Conservation (phyloP, 345 rosid genomes). For the Angophora floribunda region DNA sequence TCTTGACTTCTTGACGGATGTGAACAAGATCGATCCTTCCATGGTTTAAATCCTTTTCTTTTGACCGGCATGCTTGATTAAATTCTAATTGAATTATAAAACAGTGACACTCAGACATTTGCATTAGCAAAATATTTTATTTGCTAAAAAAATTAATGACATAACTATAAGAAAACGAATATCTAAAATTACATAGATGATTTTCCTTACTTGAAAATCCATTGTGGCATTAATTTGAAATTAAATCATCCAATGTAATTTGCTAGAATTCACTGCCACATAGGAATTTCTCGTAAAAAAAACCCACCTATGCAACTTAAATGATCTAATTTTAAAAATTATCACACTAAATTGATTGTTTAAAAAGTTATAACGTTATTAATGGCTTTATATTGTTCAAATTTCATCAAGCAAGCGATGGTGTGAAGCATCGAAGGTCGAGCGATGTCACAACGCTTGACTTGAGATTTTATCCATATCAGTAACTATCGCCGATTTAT, state of each 20-base stretch:
- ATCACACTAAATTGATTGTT: too few species aligned
- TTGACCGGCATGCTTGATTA: fast-evolving
- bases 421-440: too few species aligned
- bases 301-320: background rate
- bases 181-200: background rate
- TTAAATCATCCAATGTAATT: background rate
- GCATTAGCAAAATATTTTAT: fast-evolving
- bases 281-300: too few species aligned
- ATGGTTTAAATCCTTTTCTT: background rate
- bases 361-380: too few species aligned
- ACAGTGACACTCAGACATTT: fast-evolving
- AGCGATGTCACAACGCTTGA: too few species aligned
- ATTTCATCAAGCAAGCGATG: too few species aligned
- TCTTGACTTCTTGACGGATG: background rate
- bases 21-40: background rate
- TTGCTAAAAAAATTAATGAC: too few species aligned
- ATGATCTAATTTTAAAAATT: background rate
- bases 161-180: too few species aligned
- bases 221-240: background rate
- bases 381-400: too few species aligned
- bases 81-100: background rate
- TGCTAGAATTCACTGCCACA: too few species aligned
- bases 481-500: too few species aligned
- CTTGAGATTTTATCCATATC: too few species aligned
- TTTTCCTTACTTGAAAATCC: background rate